Base-by-base conservation (phyloP, 2,329 filamentous ascomycete genomes). In the Rutstroemia sp. region DNA sequence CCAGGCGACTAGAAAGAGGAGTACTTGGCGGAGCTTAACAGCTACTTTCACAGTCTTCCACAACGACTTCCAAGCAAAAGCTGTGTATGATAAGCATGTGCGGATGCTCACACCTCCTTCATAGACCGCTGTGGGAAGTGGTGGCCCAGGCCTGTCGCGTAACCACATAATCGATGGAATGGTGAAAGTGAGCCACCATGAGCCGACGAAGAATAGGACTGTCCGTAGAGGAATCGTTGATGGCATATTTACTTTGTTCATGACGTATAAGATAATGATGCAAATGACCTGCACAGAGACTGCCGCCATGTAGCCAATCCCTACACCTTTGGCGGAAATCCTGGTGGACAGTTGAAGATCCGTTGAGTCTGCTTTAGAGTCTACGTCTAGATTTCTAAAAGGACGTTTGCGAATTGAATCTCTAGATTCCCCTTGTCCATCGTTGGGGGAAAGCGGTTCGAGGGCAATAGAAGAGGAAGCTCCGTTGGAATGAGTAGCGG, bases 121-220 rank as follows among this genome's bases (percentile, higher is more conserved):
- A n/a, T 53, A 52, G n/a, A 57, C n/a, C 2, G 47, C 48, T 23
- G 56, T 50, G 70, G 78, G 77, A 7, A 96, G 72, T 0, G 92
- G 90, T 23, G 94, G 94, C 0, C 94, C 94, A 2, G 94, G 94
- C 52, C 94, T 83, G 3, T 92, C 85, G 46, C 92, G 84, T 34
- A 99, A 78, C 88, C 91, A 96, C 64, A 94, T 72, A 2, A 89
- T 89, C 1, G 90, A 85, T 0, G 94, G 94, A 56, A 97, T 83
- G 2, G 89, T 95, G 70, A 99, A 97, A 34, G 88, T 59, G 48
- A 92, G 83, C 94, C 94, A 99, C 94, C 94, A 99, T 25, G 83
- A 71, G 30, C 94, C 94, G 54, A 97, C 84, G 57, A 92, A 73
- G 70, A 95, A 91, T 5, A 99, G 79, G 0, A 94, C 92, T 5